Evolutionary conservation across 257 asterid genomes (phyloP), one percentile per base, ranked within the genome.

Genomic region (Eucommia ulmoides): DNA sequence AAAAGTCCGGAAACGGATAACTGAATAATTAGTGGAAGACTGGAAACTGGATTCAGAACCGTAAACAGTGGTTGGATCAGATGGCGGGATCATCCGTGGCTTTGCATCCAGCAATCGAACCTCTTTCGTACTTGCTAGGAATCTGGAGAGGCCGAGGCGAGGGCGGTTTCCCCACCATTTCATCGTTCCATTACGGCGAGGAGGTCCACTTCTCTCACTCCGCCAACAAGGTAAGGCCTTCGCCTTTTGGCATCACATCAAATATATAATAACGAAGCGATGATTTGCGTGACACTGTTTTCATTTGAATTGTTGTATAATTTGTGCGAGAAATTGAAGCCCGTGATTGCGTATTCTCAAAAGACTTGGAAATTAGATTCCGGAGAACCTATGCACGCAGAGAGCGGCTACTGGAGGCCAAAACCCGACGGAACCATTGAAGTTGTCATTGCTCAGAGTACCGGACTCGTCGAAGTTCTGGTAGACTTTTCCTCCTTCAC

Each of bases 401-500:
- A 83, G 72, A 80, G 77, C 23, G 94, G 94, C 18, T 83, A 56
- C 29, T 80, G 86, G 83, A 63, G 82, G 33, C 84, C 84, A 7
- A 80, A 83, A 54, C 65, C 52, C 19, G 91, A 79, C 15, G 94
- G 91, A 0, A 58, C 80, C 8, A 68, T 83, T 46, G 87, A 80
- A 62, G 80, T 77, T 29, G 87, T 80, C 26, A 68, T 83, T 38
- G 87, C 94, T 19, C 94, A 83, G 68, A 83, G 94, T 77, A 83
- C 87, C 19, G 94, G 82, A 29, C 71, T 83, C 0, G 91, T 66
- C 50, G 94, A 83, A 71, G 87, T 83, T 45, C 91, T 78, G 77
- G 88, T 77, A n/a, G n/a, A n/a, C n/a, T n/a, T n/a, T n/a, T n/a
- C n/a, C n/a, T n/a, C n/a, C n/a, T n/a, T n/a, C n/a, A n/a, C n/a